Evolutionary conservation across 352 stramenopile genomes (phyloP), one percentile per base, ranked within the genome.

Genomic region (Pythium apleroticum): DNA sequence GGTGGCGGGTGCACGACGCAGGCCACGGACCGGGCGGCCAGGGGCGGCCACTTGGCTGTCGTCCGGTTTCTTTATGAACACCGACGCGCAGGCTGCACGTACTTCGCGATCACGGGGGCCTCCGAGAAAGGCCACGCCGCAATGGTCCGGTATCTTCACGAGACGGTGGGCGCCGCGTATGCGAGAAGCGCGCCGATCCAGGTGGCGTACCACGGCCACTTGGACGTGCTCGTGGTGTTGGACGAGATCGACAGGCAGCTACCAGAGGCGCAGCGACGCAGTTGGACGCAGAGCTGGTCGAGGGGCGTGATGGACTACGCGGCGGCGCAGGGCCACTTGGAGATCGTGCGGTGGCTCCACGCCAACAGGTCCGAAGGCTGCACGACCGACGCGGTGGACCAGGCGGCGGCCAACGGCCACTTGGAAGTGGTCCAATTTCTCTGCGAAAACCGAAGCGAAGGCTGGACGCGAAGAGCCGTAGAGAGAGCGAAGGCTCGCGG

Each of bases 51-150:
- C 25, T 2, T 55, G 28, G 12, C 25, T 8, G 49, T 55, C 49
- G 49, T 55, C 24, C 11, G 12, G 25, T 55, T 55, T 14, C 49
- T 55, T 25, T 25, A 55, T 17, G 49, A 55, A 25, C 24, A 55
- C 28, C 49, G 49, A 22, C 25, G 25, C 49, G 49, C 37, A 55
- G 49, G 49, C 15, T 55, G 49, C 49, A 50, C 43, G n/a, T 27
- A 30, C 20, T 50, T 50, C 0, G 43, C 43, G 17, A 19, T 50
- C 8, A 50, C 43, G 9, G 43, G 43, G 2, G 43, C 43, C 22
- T 50, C 6, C 8, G 7, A 50, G 20, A 28, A 30, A 22, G 43
- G 43, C 43, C 43, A 50, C 43, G 43, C 22, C 9, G 15, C 43
- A 20, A 50, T 50, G 43, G 20, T 50, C 1, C 43, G n/a, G n/a